Base-by-base conservation (phyloP, 352 stramenopile genomes). In the Pythium utonaiense region DNA sequence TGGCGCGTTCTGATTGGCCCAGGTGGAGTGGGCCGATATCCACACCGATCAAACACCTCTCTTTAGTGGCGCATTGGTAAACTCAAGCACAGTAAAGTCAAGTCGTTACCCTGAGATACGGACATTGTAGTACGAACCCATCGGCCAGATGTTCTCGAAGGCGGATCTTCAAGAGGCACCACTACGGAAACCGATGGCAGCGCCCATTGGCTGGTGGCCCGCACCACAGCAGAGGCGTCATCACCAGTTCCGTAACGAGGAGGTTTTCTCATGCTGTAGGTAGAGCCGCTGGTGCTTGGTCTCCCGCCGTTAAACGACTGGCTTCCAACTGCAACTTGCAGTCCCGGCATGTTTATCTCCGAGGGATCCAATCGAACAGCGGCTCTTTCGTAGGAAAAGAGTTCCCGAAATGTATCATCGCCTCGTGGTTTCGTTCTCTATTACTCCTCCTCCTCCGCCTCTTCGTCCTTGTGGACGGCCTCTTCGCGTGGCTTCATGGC, bases 401-500 rank as follows among this genome's bases (percentile, higher is more conserved):
- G 5, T 33, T 33, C 31, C 12, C 9, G 22, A 21, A 7, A 13
- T 59, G 3, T 34, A 16, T 22, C 19, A 22, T 21, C 34, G 21
- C 5, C 14, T 33, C 14, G 8, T 22, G 5, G 12, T 34, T 60
- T 2, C 19, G 27, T 6, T 51, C 10, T 51, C 24, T 36, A 36
- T 51, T 36, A 19, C 19, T 57, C 14, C 27, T 62, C 25, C 8
- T 66, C 14, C 27, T 62, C 25, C 3, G 60, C 17, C 21, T 51
- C 54, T 31, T 6, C 44, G 7, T 44, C 44, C 30, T 3, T 55
- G 28, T 30, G 21, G 3, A 21, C 21, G 2, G 40, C 33, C 1
- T 54, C 44, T 1, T 70, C 54, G 25, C 57, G 58, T 9, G 95
- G 96, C 73, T 99, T 99, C 97, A 99, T 99, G 17, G 96, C 97